Evolutionary conservation across 73 alveolate genomes (phyloP).

Genomic region (Symbiodinium natans): DNA sequence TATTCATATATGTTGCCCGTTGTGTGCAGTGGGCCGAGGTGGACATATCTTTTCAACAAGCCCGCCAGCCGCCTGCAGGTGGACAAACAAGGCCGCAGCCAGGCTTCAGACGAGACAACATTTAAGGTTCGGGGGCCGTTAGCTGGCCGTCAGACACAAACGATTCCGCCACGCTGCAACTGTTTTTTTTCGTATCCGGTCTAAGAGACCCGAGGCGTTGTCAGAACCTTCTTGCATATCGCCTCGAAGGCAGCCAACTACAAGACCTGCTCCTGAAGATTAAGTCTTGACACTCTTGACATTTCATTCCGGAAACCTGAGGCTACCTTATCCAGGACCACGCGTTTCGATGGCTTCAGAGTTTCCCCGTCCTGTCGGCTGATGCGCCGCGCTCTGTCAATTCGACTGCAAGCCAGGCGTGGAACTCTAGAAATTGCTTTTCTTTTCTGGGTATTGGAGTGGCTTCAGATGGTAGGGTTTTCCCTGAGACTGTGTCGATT

Average conservation of each 20-base stretch:
- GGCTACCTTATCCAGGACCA: slow-evolving; percentile 43
- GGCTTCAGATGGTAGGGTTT: no score
- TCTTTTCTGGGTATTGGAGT: no score
- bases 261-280: no score
- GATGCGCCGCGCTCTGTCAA: background rate
- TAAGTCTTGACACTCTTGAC: no score
- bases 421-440: no score
- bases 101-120: background rate
- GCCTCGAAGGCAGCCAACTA: no score
- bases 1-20: no score
- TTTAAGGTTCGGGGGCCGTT: background rate
- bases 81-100: slow-evolving; percentile 56
- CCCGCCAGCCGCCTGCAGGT: slow-evolving; percentile 58
- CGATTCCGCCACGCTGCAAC: background rate
- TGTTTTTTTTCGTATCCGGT: background rate
- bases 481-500: no score
- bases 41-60: slow-evolving; percentile 63
- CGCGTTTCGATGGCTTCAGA: slow-evolving; percentile 48
- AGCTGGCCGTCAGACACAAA: background rate
- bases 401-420: background rate
- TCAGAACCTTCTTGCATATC: no score
- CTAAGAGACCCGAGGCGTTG: background rate
- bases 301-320: background rate
- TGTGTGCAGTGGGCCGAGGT: background rate
- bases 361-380: background rate